phyloP scores from a whole-genome alignment of 805 yeast species.

The Hyphopichia homilentoma region DNA sequence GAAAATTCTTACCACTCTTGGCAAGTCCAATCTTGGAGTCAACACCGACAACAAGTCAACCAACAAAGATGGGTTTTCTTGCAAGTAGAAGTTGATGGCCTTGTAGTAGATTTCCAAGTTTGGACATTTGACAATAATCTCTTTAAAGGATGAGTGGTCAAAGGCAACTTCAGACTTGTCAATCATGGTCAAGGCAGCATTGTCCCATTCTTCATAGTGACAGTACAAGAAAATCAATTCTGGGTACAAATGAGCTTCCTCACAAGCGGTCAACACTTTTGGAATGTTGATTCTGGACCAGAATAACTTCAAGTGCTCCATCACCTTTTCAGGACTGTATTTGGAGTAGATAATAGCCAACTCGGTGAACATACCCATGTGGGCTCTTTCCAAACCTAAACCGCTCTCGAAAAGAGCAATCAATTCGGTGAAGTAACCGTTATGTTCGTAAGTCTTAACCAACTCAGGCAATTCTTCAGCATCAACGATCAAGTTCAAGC shows the following conservation, averaged over 20 bases:
- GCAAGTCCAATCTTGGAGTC: conserved; percentile 86
- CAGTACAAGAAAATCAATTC: conserved; percentile 94
- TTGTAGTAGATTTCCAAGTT: conserved; percentile 96
- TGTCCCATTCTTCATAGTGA: conserved; percentile 99
- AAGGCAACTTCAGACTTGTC: conserved; percentile 90
- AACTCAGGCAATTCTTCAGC: conserved; percentile 95
- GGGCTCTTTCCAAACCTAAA: conserved; percentile 94
- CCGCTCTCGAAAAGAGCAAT: conserved; percentile 94
- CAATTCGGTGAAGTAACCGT: conserved; percentile 89
- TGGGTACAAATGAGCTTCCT: conserved; percentile 91
- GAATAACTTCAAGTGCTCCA: conserved; percentile 95
- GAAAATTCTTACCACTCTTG: conserved; percentile 92
- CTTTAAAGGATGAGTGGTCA: conserved; percentile 92
- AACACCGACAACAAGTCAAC: conserved; percentile 82
- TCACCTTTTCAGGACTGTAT: conserved; percentile 82
- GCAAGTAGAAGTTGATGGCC: conserved; percentile 91
- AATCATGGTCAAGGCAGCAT: conserved; percentile 95
- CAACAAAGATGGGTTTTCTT: conserved; percentile 86
- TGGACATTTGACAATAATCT: conserved; percentile 88
- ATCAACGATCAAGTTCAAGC: conserved; percentile 92
- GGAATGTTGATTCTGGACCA: conserved; percentile 99
- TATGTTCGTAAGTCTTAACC: conserved; percentile 79
- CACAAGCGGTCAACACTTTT: conserved; percentile 91
- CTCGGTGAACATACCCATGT: conserved; percentile 99
- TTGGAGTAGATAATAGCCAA: conserved; percentile 87